Evolutionary conservation across 75 land plant genomes (phyloP), one percentile per base, ranked within the genome.

Genomic region (Ceratopteris richardii): DNA sequence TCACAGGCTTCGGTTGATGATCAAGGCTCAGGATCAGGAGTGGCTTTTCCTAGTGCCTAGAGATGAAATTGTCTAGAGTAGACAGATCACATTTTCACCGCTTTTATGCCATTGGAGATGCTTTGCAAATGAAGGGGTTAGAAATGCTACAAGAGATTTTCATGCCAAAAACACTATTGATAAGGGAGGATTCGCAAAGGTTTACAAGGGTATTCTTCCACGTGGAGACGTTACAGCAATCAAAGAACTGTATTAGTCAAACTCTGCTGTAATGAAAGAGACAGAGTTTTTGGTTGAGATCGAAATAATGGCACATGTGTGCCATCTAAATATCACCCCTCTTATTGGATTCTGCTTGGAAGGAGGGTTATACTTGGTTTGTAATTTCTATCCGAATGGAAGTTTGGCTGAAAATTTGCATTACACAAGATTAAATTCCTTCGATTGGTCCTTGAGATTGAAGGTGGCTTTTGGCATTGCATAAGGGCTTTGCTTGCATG

Each of bases 341-440:
- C 60, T 91, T 13, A 40, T 91, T 40, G 97, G 97, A 7, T 88
- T 73, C 65, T 84, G 97, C 70, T 66, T 91, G 42, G 93, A 91
- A 54, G 66, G 66, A 44, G 97, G 97, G 7, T 73, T 84, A 7
- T 74, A 91, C 51, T 68, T 91, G 21, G 65, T 91, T 18, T 84
- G 84, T 52, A 68, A 79, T 20, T 87, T 79, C 65, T 84, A 72
- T 44, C 77, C 77, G 2, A 76, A 84, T 71, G 97, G 97, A 57
- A 91, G 64, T 65, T 57, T 91, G 36, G 66, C 72, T 22, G 65
- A 80, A 11, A 74, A 75, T 50, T 67, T 91, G 55, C 92, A 87
- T 72, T 25, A 56, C 52, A 17, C 56, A 27, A 50, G n/a, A 30
- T 18, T 31, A 33, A 66, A 39, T 21, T 51, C 59, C 2, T 24